These are phyloP conservation scores for Aegilops umbellulata DNA, from an alignment of 176 grass and related monocot species.

Conservation along the genomic window DNA sequence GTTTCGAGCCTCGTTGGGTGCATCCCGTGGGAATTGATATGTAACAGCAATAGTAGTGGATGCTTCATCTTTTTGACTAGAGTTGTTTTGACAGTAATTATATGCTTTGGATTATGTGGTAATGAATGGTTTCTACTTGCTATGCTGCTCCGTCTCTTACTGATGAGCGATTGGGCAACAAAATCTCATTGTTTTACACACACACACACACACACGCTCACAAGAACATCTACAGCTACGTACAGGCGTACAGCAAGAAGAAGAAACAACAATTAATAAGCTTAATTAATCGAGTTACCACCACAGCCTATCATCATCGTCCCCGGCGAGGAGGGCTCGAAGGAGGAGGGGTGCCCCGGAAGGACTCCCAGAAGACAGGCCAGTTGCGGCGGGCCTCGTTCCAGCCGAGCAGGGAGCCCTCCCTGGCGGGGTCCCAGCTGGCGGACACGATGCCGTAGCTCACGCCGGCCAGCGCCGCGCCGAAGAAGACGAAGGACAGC, in stretches of 20 bases:
- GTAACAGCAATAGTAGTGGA: too few relatives aligned
- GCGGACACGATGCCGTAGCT: constrained; percentile 94
- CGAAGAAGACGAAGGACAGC: constrained; percentile 58
- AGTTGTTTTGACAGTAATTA: too few relatives aligned
- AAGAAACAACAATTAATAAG: not conserved
- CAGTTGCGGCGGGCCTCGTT: constrained; percentile 86
- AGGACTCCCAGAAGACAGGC: constrained; percentile 93
- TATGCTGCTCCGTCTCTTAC: not conserved
- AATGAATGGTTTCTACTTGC: too few relatives aligned
- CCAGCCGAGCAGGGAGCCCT: constrained; percentile 85
- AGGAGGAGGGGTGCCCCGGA: constrained; percentile 37
- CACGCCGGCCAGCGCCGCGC: constrained; percentile 44
- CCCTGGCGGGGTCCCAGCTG: constrained; percentile 83
- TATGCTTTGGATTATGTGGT: too few relatives aligned
- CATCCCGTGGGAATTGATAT: too few relatives aligned
- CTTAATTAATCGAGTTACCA: not conserved
- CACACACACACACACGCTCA: not conserved
- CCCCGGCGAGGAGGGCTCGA: constrained; percentile 31
- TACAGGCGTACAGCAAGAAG: not conserved
- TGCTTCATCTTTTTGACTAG: too few relatives aligned
- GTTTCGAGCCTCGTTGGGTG: too few relatives aligned
- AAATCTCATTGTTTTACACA: not conserved
- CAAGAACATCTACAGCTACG: not conserved
- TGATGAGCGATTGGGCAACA: not conserved
- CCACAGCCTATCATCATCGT: not conserved